These are phyloP conservation scores for Penicillium riverlandense DNA, from an alignment of 495 filamentous ascomycete species.

Conservation along the genomic window DNA sequence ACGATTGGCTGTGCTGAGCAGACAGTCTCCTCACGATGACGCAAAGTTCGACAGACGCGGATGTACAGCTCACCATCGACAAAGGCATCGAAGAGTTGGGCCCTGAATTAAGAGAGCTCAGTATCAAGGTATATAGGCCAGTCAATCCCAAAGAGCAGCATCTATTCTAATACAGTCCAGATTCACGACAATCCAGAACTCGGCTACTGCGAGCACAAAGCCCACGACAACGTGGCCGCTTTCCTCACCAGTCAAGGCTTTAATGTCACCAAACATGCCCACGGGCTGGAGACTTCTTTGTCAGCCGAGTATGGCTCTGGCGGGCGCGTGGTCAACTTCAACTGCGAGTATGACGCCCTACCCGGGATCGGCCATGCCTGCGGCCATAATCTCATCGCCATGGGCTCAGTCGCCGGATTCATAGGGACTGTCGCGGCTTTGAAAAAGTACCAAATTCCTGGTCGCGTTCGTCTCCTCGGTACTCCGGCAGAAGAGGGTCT, in stretches of 20 bases:
- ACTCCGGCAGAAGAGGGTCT: conserved; percentile 60
- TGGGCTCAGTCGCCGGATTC: conserved; percentile 43
- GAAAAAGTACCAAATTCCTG: conserved; percentile 26
- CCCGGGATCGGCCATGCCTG: conserved; percentile 53
- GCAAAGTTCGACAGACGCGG: too few relatives aligned
- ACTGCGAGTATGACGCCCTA: conserved; percentile 38
- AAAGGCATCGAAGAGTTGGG: too few relatives aligned
- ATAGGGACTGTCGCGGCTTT: conserved; percentile 42
- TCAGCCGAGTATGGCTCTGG: conserved; percentile 10
- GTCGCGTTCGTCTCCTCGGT: conserved; percentile 51
- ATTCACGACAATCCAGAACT: conserved; percentile 40
- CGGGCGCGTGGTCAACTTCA: conserved; percentile 20
- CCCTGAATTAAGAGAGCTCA: too few relatives aligned
- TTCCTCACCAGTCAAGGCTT: conserved; percentile 40
- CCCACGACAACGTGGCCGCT: conserved; percentile 41
- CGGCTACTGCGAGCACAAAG: conserved; percentile 41
- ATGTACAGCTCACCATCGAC: too few relatives aligned
- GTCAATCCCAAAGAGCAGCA: too few relatives aligned
- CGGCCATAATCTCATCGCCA: conserved; percentile 59
- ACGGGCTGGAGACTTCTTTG: conserved; percentile 18
- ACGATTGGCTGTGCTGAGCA: too few relatives aligned
- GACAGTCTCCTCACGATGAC: too few relatives aligned
- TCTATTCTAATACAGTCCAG: not conserved
- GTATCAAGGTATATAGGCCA: too few relatives aligned
- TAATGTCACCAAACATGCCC: conserved; percentile 37